Base-by-base conservation (phyloP, 163 green algal genomes). In the Chloroidium sp. region DNA sequence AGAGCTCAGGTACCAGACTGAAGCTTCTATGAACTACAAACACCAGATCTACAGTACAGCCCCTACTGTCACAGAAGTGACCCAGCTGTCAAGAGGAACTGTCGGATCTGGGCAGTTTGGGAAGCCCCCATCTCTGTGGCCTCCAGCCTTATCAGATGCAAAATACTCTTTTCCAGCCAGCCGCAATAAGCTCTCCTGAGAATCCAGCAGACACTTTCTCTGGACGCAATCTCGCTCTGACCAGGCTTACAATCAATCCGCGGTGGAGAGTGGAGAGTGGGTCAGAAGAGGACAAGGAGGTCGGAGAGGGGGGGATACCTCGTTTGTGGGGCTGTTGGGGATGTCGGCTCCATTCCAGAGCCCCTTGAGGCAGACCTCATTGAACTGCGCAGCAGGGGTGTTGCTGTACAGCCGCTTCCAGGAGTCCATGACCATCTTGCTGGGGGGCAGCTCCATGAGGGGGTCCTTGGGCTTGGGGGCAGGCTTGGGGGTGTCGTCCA, bases 341-440 rank as follows among this genome's bases (percentile, higher is more conserved):
- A 90, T 78, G 69, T 85, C 80, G 59, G 79, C 86, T 58, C 86
- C 86, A 1, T 85, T 81, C 84, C 85, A 88, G 14, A 91, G 82
- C 77, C 86, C 84, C 10, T 85, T 86, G 36, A 90, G 81, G 81
- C 78, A 84, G 59, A 90, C 84, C 69, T 92, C 85, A 2, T 82
- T 67, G 83, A 93, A 93, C 62, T 87, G 82, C 60, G 83, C 69
- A 1, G 80, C 86, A 8, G 90, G 90, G 10, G 86, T 90, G 85
- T 92, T 92, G 79, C 83, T 89, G 85, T 93, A 93, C 59, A 93
- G 81, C 59, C 89, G 86, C 85, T 93, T 93, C 86, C 86, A 93
- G 4, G 83, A 84, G 82, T 93, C 89, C 78, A 93, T 82, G 57
- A 84, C 62, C 88, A 92, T 92, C 57, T 84, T 89, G 82, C 75